These are phyloP conservation scores for Perkinsus olseni DNA, from an alignment of 169 alveolate species.

Conservation along the genomic window DNA sequence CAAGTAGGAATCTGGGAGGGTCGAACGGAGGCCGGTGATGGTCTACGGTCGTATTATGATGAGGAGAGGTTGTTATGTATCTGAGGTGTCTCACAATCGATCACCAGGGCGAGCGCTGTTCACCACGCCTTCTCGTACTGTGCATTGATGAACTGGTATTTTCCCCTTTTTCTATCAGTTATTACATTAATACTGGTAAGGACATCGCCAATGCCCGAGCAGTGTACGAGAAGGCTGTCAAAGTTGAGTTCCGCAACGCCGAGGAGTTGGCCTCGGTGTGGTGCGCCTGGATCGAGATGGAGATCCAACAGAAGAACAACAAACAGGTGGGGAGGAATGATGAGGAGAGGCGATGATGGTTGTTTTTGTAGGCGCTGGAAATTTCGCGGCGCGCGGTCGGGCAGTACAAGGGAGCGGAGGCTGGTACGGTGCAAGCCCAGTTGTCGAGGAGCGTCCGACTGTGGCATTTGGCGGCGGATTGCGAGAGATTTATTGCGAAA, in stretches of 20 bases:
- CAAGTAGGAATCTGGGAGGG: conserved; percentile 51
- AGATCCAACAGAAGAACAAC: conserved; percentile 16
- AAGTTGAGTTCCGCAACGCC: conserved; percentile 27
- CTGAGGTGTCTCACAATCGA: too few species aligned
- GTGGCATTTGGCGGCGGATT: conserved; percentile 63
- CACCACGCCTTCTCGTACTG: conserved; percentile 21
- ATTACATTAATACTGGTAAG: neutral
- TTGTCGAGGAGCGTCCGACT: conserved; percentile 21
- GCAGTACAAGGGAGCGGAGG: neutral
- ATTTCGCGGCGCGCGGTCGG: neutral
- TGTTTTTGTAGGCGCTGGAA: neutral
- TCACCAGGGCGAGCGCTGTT: too few species aligned
- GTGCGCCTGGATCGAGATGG: conserved; percentile 65
- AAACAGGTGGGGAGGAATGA: neutral
- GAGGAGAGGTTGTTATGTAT: too few species aligned
- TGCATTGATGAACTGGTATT: neutral
- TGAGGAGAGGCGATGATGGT: neutral
- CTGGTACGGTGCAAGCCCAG: neutral
- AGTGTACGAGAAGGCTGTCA: conserved; percentile 43
- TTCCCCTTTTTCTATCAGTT: neutral
- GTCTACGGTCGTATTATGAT: too few species aligned
- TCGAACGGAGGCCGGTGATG: too few species aligned
- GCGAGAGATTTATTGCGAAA: conserved; percentile 28
- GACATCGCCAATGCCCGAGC: conserved; percentile 47
- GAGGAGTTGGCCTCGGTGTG: conserved; percentile 52